A percentile compares a stretch with the other conserved stretches of the same genome.
Evolutionary conservation across 1,139 yeast species (phyloP).

Genomic region (Lodderomyces theae): DNA sequence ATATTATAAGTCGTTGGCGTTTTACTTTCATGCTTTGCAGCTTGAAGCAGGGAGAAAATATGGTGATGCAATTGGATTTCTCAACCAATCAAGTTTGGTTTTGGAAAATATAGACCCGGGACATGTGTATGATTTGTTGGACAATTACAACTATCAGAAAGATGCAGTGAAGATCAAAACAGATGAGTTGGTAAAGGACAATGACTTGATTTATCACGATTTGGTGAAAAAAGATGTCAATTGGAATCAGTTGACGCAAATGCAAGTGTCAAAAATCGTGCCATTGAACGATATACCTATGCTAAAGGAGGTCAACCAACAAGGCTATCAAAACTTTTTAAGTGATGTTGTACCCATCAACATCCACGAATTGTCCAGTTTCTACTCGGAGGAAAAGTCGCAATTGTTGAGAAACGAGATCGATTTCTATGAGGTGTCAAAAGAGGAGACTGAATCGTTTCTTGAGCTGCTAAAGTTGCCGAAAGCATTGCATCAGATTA

Average conservation of each 20-base stretch:
- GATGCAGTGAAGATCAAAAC: conserved; percentile 47
- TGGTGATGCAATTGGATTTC: conserved; percentile 76
- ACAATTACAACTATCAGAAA: conserved; percentile 43
- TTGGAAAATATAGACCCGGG: conserved; percentile 30
- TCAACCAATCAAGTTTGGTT: conserved; percentile 49
- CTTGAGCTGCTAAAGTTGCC: conserved; percentile 81
- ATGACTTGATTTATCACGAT: conserved; percentile 86
- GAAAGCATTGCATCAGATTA: conserved; percentile 55
- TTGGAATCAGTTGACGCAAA: conserved; percentile 59
- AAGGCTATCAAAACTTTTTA: conserved; percentile 58
- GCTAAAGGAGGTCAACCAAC: conserved; percentile 48
- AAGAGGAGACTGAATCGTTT: conserved; percentile 74
- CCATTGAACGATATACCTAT: conserved; percentile 41
- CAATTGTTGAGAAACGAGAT: conserved; percentile 69
- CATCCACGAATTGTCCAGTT: conserved; percentile 82
- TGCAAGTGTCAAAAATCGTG: conserved; percentile 74
- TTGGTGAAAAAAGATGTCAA: conserved; percentile 60
- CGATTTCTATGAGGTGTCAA: conserved; percentile 74
- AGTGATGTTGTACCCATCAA: conserved; percentile 80
- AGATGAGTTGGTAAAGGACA: conserved; percentile 65
- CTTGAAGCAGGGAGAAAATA: conserved; percentile 51
- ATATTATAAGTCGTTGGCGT: conserved; percentile 43
- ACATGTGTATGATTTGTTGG: conserved; percentile 37
- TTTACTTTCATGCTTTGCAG: conserved; percentile 52
- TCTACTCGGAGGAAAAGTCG: conserved; percentile 88